phyloP scores from a whole-genome alignment of 768 basidiomycete species.

The Tricholoma sp. region DNA sequence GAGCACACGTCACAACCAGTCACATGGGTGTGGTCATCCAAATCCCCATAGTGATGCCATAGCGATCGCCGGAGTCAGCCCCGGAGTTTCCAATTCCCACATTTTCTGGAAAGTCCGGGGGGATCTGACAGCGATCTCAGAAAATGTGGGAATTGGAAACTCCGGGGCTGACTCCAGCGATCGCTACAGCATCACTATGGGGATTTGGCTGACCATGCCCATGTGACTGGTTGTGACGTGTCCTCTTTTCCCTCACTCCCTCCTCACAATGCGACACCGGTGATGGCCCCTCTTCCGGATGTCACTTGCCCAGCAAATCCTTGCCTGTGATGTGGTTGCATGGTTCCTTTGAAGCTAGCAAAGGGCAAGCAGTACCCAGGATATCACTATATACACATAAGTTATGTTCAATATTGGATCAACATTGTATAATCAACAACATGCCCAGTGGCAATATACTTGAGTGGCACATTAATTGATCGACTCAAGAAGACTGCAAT shows the following conservation, averaged over 20 bases:
- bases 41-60: neutral
- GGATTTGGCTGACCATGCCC: neutral
- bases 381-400: neutral
- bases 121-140: too few relatives aligned
- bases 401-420: neutral
- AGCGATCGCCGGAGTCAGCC: neutral
- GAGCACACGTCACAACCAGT: neutral
- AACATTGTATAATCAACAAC: neutral
- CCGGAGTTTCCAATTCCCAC: too few relatives aligned
- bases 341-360: too few relatives aligned
- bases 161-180: neutral
- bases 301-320: too few relatives aligned
- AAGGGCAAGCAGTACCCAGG: too few relatives aligned
- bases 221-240: neutral
- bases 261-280: neutral
- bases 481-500: neutral
- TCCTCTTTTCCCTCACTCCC: neutral
- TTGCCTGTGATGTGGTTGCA: too few relatives aligned
- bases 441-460: neutral
- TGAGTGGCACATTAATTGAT: neutral
- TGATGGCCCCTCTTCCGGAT: neutral
- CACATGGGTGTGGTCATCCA: neutral
- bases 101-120: too few relatives aligned
- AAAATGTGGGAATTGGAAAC: too few relatives aligned
- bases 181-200: neutral